These are phyloP conservation scores for Chaetomium olivaceum DNA, from an alignment of 2,329 filamentous ascomycete genomes.

Conservation along the genomic window DNA sequence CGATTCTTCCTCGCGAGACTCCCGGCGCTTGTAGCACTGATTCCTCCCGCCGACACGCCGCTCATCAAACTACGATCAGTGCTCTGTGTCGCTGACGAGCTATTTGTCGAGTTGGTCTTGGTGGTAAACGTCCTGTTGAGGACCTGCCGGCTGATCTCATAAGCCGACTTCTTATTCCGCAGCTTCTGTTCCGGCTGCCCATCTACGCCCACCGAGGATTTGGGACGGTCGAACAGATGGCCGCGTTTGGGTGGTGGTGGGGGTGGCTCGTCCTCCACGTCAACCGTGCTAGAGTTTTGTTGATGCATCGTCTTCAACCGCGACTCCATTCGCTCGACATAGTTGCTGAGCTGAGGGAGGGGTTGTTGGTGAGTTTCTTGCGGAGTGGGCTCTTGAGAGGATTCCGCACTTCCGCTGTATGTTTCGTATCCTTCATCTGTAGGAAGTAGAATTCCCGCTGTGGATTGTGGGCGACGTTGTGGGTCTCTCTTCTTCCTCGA, in stretches of 20 bases:
- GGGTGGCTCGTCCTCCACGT: constrained; percentile 56
- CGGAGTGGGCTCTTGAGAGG: constrained; percentile 50
- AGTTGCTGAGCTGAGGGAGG: constrained; percentile 74
- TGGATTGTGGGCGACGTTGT: constrained; percentile 64
- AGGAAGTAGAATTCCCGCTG: constrained; percentile 65
- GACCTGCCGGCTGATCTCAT: constrained; percentile 69
- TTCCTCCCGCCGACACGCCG: constrained; percentile 82
- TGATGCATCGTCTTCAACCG: constrained; percentile 72
- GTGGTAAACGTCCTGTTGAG: constrained; percentile 82
- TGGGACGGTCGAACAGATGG: constrained; percentile 53
- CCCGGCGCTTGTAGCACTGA: constrained; percentile 93
- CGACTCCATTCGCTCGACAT: constrained; percentile 89
- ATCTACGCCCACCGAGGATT: constrained; percentile 57
- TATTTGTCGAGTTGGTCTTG: constrained; percentile 79
- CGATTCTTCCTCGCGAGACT: constrained; percentile 79
- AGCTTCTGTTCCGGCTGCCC: constrained; percentile 49
- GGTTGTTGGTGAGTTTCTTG: constrained; percentile 49
- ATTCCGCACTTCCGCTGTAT: constrained; percentile 53
- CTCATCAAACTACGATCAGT: constrained; percentile 92
- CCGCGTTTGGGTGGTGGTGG: constrained; percentile 63
- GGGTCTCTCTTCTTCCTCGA: constrained; percentile 40
- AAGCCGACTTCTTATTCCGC: constrained; percentile 70
- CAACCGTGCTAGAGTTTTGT: constrained; percentile 51
- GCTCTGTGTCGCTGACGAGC: constrained; percentile 69
- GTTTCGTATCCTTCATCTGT: constrained; percentile 63